Base-by-base conservation (phyloP, 2,329 filamentous ascomycete species). In the Colletotrichum filicis region DNA sequence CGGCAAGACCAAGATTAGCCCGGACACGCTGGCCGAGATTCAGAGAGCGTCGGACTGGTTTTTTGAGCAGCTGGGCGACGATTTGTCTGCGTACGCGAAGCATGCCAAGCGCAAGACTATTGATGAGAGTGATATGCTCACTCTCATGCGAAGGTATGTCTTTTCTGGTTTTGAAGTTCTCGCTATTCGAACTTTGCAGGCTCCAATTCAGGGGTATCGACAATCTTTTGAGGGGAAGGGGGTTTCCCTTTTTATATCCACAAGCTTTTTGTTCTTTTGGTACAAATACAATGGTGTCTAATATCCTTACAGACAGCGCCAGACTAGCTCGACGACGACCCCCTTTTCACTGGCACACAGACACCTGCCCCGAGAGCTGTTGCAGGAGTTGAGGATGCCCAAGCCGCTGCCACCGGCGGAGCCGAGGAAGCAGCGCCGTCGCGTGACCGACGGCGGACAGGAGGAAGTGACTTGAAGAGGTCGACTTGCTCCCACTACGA, bases 41-140 rank as follows among this genome's bases (percentile, higher is more conserved):
- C 91, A 92, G 78, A 92, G 95, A 79, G 94, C 95, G 1, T 94
- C 94, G 3, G 94, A 97, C 74, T 97, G 94, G 93, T 98, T 95
- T 82, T 97, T 98, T 80, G 94, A 97, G 83, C 95, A 98, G 81
- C 85, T 94, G 2, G 91, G 93, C 60, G 93, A 95, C 73, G 95
- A 97, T 79, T 83, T 98, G 67, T 90, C 90, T 14, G 92, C 92
- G 2, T 98, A 95, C 81, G 93, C 95, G 22, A 88, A 91, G 74
- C 95, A 98, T 81, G 95, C 93, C 5, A 92, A 93, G 37, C 90
- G 95, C 37, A 97, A 93, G 82, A 95, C 92, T 3, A 95, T 98
- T 76, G 94, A 97, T 77, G 94, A 97, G 81, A 93, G 89, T 76
- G 95, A 98, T 80, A 91, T 97, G 78, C 85, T 94, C 68, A 91